Percentiles rank a stretch among this genome's conserved stretches.
Evolutionary conservation across 1,284 basidiomycete genomes (phyloP).

Genomic region (Pyrrhoderma lamaoense): DNA sequence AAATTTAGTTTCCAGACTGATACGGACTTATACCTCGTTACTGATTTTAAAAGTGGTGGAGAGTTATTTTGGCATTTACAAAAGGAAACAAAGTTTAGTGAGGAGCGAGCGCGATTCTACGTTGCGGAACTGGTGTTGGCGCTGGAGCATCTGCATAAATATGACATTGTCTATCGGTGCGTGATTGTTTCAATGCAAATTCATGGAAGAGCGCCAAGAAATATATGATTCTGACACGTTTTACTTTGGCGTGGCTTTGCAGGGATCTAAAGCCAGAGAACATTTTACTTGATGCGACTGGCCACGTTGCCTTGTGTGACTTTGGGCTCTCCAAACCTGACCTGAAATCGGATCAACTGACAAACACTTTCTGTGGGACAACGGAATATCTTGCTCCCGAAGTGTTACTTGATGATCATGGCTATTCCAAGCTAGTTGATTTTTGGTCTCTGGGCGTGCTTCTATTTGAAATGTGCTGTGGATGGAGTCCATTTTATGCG

Average conservation of each 20-base stretch:
- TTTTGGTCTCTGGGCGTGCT: conserved; percentile 96
- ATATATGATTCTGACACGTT: background rate
- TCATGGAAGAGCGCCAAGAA: background rate
- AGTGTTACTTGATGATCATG: conserved; percentile 97
- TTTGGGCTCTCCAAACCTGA: conserved; percentile 98
- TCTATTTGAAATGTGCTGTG: conserved; percentile 98
- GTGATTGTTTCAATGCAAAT: conserved; percentile 25
- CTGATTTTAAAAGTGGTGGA: conserved; percentile 98
- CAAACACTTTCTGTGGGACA: conserved; percentile 97
- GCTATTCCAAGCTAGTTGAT: conserved; percentile 97
- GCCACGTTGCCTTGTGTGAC: conserved; percentile 94
- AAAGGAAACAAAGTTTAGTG: conserved; percentile 86
- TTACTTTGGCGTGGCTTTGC: conserved; percentile 8
- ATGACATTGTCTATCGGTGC: conserved; percentile 91
- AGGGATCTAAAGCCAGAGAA: conserved; percentile 97
- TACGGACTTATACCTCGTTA: conserved; percentile 92
- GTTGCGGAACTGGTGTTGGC: conserved; percentile 92
- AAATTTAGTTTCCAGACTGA: conserved; percentile 99
- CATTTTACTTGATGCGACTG: conserved; percentile 93
- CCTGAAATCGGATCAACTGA: conserved; percentile 87
- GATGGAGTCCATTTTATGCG: conserved; percentile 99
- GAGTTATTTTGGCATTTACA: conserved; percentile 98
- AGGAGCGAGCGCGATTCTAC: conserved; percentile 92
- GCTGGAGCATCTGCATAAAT: conserved; percentile 94
- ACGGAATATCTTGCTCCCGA: conserved; percentile 98